A percentile compares a stretch with the other conserved stretches of the same genome.
phyloP scores from a whole-genome alignment of 257 asterid genomes.

The Voacanga thouarsii region DNA sequence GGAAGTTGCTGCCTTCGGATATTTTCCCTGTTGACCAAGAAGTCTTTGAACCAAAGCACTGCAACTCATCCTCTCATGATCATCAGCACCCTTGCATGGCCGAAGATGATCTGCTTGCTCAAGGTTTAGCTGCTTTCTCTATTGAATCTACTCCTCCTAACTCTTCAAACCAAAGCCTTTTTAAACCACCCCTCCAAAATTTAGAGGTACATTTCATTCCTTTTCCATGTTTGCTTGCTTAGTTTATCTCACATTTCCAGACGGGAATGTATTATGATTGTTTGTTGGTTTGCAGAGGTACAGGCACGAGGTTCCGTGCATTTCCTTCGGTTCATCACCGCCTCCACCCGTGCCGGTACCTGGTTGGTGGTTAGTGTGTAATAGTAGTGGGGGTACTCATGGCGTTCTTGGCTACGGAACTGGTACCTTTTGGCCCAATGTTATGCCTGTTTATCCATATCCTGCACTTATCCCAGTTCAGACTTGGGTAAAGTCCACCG shows the following conservation, averaged over 20 bases:
- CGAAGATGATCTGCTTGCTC: background rate
- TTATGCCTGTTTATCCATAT: background rate
- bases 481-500: background rate
- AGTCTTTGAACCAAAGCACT: background rate
- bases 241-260: no score
- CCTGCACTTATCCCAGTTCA: background rate
- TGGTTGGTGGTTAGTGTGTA: background rate
- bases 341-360: background rate
- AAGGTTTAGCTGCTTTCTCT: background rate
- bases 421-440: background rate
- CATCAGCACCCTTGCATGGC: background rate
- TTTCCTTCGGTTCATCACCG: background rate
- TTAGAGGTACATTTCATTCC: background rate
- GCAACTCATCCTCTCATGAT: background rate
- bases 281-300: slow-evolving; percentile 3
- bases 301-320: background rate
- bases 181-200: background rate
- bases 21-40: slow-evolving; percentile 8
- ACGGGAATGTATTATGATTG: background rate
- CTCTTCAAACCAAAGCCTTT: background rate
- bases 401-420: background rate
- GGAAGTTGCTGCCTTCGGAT: slow-evolving; percentile 10
- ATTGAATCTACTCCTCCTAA: background rate
- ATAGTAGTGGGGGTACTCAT: background rate
- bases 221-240: background rate